These are phyloP conservation scores for Cucurbita argyrosperma DNA, from an alignment of 306 rosid species.

Conservation along the genomic window DNA sequence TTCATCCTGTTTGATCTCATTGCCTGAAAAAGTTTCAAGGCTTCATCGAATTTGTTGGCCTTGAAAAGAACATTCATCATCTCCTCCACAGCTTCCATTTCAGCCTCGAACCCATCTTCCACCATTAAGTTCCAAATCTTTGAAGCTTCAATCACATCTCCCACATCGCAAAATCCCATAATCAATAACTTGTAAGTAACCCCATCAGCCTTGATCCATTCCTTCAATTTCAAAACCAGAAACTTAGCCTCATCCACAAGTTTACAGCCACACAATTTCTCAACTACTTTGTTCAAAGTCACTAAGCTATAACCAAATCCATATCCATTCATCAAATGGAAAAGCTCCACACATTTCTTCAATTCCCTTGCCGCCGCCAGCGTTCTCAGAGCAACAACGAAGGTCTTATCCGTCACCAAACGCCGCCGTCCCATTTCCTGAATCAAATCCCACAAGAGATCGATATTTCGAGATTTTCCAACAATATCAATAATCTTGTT, in stretches of 20 bases:
- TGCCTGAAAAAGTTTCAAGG: conserved; percentile 46
- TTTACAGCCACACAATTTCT: conserved; percentile 31
- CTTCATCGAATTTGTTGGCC: conserved; percentile 34
- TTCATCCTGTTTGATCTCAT: conserved; percentile 49
- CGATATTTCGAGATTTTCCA: conserved; percentile 40
- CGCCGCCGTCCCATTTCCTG: conserved; percentile 33
- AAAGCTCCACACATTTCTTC: conserved; percentile 59
- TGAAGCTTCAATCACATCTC: conserved; percentile 63
- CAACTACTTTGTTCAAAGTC: conserved; percentile 41
- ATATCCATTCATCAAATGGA: conserved; percentile 46
- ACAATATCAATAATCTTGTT: conserved; percentile 35
- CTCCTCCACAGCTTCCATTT: conserved; percentile 36
- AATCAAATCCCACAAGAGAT: conserved; percentile 45
- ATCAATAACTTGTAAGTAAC: conserved; percentile 37
- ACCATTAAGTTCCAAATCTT: conserved; percentile 74
- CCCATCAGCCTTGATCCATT: conserved; percentile 35
- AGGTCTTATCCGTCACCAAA: conserved; percentile 35
- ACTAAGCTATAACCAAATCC: conserved; percentile 33
- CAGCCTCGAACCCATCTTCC: conserved; percentile 56
- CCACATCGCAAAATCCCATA: conserved; percentile 48
- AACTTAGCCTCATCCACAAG: conserved; percentile 58
- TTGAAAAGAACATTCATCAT: conserved; percentile 62
- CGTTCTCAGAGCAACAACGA: conserved; percentile 31
- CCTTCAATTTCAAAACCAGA: conserved; percentile 46
- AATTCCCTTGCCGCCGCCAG: conserved; percentile 47